A percentile compares a stretch with the other conserved stretches of the same genome.
These are phyloP conservation scores for Lactifluus piperatus DNA, from an alignment of 768 basidiomycete genomes.

Conservation along the genomic window DNA sequence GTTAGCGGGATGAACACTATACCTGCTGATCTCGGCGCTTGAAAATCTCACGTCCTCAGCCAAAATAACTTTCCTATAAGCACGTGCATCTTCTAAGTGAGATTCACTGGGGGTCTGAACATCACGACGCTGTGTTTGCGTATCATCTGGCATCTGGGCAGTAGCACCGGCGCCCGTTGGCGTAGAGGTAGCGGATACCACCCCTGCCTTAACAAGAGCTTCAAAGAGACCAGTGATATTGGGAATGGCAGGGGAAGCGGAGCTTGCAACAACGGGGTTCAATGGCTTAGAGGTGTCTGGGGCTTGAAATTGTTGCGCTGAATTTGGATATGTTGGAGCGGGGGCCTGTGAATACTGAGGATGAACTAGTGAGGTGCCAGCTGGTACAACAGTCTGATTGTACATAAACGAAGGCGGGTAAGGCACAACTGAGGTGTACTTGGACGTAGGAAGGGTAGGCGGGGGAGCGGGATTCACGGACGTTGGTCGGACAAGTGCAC, in stretches of 20 bases:
- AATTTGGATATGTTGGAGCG: constrained; percentile 1
- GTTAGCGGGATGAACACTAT: not conserved
- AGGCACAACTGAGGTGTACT: constrained; percentile 12
- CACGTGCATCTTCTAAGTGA: constrained; percentile 40
- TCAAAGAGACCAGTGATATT: constrained; percentile 52
- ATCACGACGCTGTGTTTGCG: constrained; percentile 27
- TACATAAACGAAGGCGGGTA: constrained; percentile 22
- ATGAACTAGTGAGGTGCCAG: constrained; percentile 17
- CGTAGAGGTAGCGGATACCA: constrained; percentile 49
- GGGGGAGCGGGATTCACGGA: constrained; percentile 12
- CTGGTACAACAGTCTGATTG: constrained; percentile 26
- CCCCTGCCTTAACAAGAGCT: constrained; percentile 71
- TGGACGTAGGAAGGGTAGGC: constrained; percentile 10
- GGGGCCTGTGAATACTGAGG: constrained; percentile 15
- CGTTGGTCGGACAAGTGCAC: constrained; percentile 43
- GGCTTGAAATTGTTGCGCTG: constrained; percentile 6
- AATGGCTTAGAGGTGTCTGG: constrained; percentile 12
- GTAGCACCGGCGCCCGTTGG: constrained; percentile 42
- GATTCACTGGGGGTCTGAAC: constrained; percentile 30
- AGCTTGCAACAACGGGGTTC: constrained; percentile 21
- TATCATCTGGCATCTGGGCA: constrained; percentile 10
- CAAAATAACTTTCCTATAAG: constrained; percentile 55
- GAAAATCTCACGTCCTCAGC: constrained; percentile 52
- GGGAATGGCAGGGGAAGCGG: constrained; percentile 13
- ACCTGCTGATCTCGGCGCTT: constrained; percentile 68